phyloP scores from a whole-genome alignment of 345 rosid genomes.

The Bruguiera sexangula region DNA sequence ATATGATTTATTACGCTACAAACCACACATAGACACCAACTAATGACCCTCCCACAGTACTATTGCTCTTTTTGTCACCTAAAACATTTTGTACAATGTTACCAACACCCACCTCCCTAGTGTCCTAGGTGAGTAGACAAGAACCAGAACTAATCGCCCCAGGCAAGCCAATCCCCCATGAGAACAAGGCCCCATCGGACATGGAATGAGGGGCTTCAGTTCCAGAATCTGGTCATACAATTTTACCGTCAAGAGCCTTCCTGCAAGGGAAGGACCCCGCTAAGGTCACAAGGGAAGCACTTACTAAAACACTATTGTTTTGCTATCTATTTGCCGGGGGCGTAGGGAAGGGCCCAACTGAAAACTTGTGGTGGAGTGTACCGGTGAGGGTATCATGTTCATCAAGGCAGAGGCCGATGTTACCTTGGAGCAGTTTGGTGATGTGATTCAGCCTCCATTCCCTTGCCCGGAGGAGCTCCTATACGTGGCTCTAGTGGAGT shows the following conservation, averaged over 20 bases:
- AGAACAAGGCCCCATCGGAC: slow-evolving; percentile 1
- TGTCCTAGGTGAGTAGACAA: neutral
- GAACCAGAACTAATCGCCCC: slow-evolving; percentile 1
- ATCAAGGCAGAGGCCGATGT: slow-evolving; percentile 22
- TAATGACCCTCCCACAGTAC: too few relatives aligned
- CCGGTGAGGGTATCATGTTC: slow-evolving; percentile 9
- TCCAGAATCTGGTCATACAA: neutral
- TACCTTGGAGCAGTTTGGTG: slow-evolving; percentile 4
- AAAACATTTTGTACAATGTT: neutral
- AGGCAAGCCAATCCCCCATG: slow-evolving; percentile 11
- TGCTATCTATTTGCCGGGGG: slow-evolving; percentile 15
- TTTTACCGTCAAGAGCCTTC: neutral
- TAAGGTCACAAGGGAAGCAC: neutral
- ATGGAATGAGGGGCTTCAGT: neutral
- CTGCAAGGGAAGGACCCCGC: neutral
- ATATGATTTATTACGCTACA: neutral
- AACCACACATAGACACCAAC: too few relatives aligned
- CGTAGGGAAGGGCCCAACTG: neutral
- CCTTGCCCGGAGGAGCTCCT: slow-evolving; percentile 13
- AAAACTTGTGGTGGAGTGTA: slow-evolving; percentile 8
- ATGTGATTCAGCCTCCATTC: slow-evolving; percentile 20
- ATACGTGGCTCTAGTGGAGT: slow-evolving; percentile 22
- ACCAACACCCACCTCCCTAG: neutral
- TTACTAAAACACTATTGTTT: slow-evolving; percentile 7
- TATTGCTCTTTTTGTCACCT: too few relatives aligned